Base-by-base conservation (phyloP, 441 rosid species). In the Caryocar brasiliense region DNA sequence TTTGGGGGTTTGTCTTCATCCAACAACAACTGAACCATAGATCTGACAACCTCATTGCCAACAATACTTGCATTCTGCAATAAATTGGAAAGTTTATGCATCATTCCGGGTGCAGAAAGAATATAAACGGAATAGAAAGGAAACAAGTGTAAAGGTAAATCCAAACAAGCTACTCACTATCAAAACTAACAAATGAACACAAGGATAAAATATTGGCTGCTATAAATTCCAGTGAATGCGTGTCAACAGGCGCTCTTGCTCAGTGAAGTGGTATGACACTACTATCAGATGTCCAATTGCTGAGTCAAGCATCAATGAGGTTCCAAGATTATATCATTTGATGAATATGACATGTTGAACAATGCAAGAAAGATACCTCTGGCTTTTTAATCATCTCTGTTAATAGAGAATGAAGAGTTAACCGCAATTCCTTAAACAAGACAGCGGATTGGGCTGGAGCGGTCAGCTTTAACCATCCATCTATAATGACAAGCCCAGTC, bases 361-460 rank as follows among this genome's bases (percentile, higher is more conserved):
- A 46, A 44, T 14, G 37, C 21, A 42, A 21, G 11, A 18, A 20
- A 12, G 20, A 24, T 61, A 86, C 94, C 94, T 79, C 75, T 0
- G 96, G 95, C 59, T 82, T 86, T 61, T 79, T 73, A 51, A 86
- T 74, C 28, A 91, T 80, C 52, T 77, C 78, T 63, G 71, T 74
- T 66, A 85, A 61, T 42, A 86, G 58, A 21, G 85, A 83, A 57
- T 82, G 90, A 33, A 85, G 90, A 18, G 92, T 82, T 48, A 66
- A 66, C 27, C 93, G 79, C 12, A 91, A 82, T 71, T 85, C 86
- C 79, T 84, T 91, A 58, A 87, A 82, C 72, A 91, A 66, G 60
- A 86, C 95, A 33, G 98, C 96, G 2, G 76, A 82, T 60, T 86
- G 98, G 12, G 98, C 98, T 27, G 96, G 82, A 35, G 98, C 96